A percentile compares a stretch with the other conserved stretches of the same genome.
These are phyloP conservation scores for Cryomyces minteri DNA, from an alignment of 495 filamentous ascomycete species.

Conservation along the genomic window DNA sequence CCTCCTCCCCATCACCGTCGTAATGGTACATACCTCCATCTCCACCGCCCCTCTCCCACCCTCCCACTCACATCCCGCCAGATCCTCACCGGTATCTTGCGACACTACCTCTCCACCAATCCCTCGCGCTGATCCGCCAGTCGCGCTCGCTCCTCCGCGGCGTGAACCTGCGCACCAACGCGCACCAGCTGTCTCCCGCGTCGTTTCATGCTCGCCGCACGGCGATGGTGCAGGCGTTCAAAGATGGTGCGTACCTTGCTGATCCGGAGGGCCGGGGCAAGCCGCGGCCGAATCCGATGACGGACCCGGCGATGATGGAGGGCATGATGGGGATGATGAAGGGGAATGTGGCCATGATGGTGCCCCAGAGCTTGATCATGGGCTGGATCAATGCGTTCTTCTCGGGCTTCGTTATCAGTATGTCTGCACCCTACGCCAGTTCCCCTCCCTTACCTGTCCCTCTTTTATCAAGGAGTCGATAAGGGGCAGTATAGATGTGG, in stretches of 20 bases:
- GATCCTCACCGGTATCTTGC: slow-evolving; percentile 87
- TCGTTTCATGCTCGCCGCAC: slow-evolving; percentile 65
- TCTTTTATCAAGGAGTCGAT: too few relatives aligned
- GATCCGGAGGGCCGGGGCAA: slow-evolving; percentile 72
- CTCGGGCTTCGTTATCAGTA: slow-evolving; percentile 89
- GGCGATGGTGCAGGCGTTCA: slow-evolving; percentile 59
- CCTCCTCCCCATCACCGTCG: slow-evolving; percentile 84
- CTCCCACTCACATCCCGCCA: slow-evolving; percentile 15
- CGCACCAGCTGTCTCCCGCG: slow-evolving; percentile 48
- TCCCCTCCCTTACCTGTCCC: too few relatives aligned
- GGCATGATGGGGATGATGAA: slow-evolving; percentile 99
- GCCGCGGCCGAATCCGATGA: slow-evolving; percentile 85
- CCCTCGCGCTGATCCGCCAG: slow-evolving; percentile 60
- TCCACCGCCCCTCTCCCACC: neutral
- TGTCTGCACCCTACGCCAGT: too few relatives aligned
- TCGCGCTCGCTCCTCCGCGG: slow-evolving; percentile 75
- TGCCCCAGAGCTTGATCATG: slow-evolving; percentile 97
- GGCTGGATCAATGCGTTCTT: slow-evolving; percentile 99
- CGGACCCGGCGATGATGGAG: slow-evolving; percentile 94
- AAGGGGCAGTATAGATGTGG: too few relatives aligned
- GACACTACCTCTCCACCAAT: slow-evolving; percentile 83
- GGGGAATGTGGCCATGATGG: slow-evolving; percentile 99
- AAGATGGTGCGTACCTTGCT: slow-evolving; percentile 74
- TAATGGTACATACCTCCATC: slow-evolving; percentile 52
- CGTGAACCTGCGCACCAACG: slow-evolving; percentile 71